Evolutionary conservation across 2,329 filamentous ascomycete genomes (phyloP).

Genomic region (Alternaria sp.): DNA sequence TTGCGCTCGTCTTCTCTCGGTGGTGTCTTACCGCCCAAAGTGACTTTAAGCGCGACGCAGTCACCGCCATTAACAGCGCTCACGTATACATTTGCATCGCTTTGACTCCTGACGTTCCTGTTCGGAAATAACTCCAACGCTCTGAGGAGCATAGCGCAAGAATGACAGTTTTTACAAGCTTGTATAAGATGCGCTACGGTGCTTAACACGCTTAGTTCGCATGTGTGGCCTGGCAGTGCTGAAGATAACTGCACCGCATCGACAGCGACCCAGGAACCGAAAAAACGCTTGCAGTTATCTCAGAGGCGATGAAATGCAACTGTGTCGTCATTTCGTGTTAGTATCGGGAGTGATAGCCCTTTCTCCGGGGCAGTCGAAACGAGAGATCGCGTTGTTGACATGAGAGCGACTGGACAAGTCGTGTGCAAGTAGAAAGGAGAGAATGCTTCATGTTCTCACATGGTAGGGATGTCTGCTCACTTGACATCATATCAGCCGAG

Average conservation of each 20-base stretch:
- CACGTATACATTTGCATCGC: background rate
- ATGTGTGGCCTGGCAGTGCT: background rate
- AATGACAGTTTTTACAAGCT: background rate
- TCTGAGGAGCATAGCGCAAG: background rate
- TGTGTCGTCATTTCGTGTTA: background rate
- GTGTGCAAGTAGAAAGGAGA: background rate
- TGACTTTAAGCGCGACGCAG: background rate
- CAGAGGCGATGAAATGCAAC: background rate
- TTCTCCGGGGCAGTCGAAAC: background rate
- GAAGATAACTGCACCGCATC: background rate
- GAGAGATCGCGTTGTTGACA: background rate
- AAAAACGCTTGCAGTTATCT: background rate
- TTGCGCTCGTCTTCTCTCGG: background rate
- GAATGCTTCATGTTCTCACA: background rate
- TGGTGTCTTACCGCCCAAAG: background rate
- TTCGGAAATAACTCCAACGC: background rate
- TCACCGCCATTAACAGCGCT: background rate
- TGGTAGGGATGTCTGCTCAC: background rate
- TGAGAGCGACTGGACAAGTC: background rate
- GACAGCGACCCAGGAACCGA: background rate
- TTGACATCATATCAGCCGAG: background rate
- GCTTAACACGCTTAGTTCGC: background rate
- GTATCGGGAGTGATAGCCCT: background rate
- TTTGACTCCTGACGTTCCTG: background rate
- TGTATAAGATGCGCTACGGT: background rate